These are phyloP conservation scores for Psophocarpus tetragonolobus DNA, from an alignment of 306 rosid genomes.

Conservation along the genomic window DNA sequence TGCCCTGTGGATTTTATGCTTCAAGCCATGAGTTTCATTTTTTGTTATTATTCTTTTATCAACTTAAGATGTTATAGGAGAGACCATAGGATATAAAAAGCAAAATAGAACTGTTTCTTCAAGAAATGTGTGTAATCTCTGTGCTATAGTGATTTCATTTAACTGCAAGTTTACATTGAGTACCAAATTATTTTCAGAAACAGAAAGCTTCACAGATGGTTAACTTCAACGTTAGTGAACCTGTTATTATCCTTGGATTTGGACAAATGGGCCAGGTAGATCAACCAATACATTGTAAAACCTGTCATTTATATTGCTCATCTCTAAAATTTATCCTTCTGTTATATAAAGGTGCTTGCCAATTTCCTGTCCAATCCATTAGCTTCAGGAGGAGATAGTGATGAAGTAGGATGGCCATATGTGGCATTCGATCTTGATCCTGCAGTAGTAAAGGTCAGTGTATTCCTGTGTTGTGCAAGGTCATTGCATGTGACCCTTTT, in stretches of 20 bases:
- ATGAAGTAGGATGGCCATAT: conserved; percentile 63
- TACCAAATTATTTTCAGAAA: conserved; percentile 51
- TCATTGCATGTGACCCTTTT: conserved; percentile 1
- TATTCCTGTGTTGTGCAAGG: conserved; percentile 4
- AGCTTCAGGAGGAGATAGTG: conserved; percentile 72
- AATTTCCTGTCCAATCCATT: conserved; percentile 84
- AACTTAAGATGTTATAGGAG: not conserved
- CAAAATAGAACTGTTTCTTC: not conserved
- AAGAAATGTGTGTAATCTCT: conserved; percentile 13
- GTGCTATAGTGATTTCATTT: conserved; percentile 24
- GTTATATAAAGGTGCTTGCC: conserved; percentile 79
- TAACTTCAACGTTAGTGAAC: conserved; percentile 72
- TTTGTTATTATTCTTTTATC: conserved; percentile 1
- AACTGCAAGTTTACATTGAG: conserved; percentile 37
- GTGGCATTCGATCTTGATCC: conserved; percentile 92
- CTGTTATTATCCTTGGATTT: conserved; percentile 93
- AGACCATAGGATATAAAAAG: not conserved
- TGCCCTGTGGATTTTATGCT: conserved; percentile 19
- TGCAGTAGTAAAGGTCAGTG: conserved; percentile 79
- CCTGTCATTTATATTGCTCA: conserved; percentile 24
- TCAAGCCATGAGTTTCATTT: conserved; percentile 15
- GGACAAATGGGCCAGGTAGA: conserved; percentile 98
- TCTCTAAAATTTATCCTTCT: conserved; percentile 34
- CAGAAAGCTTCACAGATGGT: conserved; percentile 62
- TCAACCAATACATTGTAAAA: conserved; percentile 29